Conservation (phyloP, 1,139 yeast species). For the Yamadazyma mexicana region DNA sequence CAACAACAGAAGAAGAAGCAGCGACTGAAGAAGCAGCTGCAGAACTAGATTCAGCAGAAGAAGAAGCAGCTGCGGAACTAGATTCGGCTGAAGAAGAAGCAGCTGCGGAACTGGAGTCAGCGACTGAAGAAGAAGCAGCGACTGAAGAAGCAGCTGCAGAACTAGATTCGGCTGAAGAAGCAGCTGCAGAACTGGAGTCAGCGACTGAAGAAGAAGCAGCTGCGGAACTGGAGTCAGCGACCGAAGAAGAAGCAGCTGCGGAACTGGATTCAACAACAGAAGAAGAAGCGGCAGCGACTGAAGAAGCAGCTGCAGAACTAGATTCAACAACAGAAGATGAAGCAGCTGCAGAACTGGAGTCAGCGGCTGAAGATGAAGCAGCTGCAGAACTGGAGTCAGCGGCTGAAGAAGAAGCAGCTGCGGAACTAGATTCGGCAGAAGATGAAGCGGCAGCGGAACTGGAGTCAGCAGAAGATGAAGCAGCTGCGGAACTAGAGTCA, state of each 20-base stretch:
- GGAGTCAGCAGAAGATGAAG: constrained; percentile 9
- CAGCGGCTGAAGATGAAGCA: constrained; percentile 6
- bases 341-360: constrained; percentile 7
- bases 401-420: neutral
- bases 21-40: constrained; percentile 8
- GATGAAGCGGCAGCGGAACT: constrained; percentile 7
- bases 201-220: constrained; percentile 8
- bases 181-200: constrained; percentile 4
- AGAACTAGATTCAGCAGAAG: constrained; percentile 4
- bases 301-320: constrained; percentile 6
- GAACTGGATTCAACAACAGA: neutral
- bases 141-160: constrained; percentile 3
- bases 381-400: constrained; percentile 5
- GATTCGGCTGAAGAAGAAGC: constrained; percentile 1
- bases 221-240: constrained; percentile 5
- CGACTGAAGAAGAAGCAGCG: neutral
- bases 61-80: constrained; percentile 5
- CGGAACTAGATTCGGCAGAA: constrained; percentile 6
- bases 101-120: constrained; percentile 7
- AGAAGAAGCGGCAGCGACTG: neutral
- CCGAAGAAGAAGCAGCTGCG: constrained; percentile 2
- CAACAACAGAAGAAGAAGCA: constrained; percentile 7
- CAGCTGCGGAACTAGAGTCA: constrained; percentile 5
- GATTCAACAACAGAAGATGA: constrained; percentile 7
- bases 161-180: constrained; percentile 8